Conservation (phyloP, 805 yeast species). For the Wickerhamiella azyma region DNA sequence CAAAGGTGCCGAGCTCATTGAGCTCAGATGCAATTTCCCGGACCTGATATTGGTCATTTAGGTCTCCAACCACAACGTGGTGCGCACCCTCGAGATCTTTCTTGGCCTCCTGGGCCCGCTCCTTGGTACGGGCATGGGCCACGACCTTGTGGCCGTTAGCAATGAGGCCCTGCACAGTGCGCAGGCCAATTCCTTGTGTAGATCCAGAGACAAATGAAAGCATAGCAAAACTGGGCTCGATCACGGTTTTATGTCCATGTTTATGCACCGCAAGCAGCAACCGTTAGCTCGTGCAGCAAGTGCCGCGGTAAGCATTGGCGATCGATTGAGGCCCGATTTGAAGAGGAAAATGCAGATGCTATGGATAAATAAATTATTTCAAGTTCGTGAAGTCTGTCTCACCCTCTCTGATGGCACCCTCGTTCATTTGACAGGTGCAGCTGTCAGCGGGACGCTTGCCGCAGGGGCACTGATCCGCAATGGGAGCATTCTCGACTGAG, state of each 20-base stretch:
- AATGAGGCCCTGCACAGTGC: not conserved
- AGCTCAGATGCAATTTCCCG: not conserved
- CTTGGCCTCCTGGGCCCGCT: not conserved
- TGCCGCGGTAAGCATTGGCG: too few relatives aligned
- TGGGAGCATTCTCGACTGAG: slow-evolving; percentile 35
- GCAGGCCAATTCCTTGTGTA: not conserved
- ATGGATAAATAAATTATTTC: slow-evolving; percentile 14
- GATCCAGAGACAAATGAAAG: not conserved
- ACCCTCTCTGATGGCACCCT: slow-evolving; percentile 36
- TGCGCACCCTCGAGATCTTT: not conserved
- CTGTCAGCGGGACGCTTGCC: slow-evolving; percentile 40
- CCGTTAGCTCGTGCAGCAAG: not conserved
- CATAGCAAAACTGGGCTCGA: not conserved
- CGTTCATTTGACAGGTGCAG: slow-evolving; percentile 39
- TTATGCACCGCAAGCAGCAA: not conserved
- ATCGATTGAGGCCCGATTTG: not conserved
- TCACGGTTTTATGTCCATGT: not conserved
- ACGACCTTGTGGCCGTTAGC: not conserved
- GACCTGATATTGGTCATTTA: not conserved
- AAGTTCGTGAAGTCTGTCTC: slow-evolving; percentile 44
- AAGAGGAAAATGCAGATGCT: not conserved
- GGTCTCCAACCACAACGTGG: not conserved
- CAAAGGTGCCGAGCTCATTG: not conserved
- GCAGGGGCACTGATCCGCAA: slow-evolving; percentile 41
- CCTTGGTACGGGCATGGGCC: not conserved